These are phyloP conservation scores for Talaromyces islandicus DNA, from an alignment of 2,329 filamentous ascomycete genomes.

Conservation along the genomic window DNA sequence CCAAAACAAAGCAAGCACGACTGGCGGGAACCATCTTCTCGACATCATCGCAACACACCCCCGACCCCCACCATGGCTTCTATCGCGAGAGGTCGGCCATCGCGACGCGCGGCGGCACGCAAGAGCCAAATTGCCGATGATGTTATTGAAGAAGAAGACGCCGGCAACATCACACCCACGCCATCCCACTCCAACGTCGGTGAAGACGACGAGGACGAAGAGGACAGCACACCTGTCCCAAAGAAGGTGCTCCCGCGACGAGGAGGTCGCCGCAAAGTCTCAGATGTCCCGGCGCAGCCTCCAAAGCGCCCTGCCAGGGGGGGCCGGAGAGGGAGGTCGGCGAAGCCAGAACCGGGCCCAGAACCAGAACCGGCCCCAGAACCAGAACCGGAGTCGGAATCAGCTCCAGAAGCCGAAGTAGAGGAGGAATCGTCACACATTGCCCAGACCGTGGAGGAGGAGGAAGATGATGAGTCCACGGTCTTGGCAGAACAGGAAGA, in stretches of 20 bases:
- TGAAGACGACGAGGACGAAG: slow-evolving; percentile 59
- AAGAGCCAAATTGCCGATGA: slow-evolving; percentile 71
- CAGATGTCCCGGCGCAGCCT: slow-evolving; percentile 41
- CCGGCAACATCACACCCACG: slow-evolving; percentile 42
- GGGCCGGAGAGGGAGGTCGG: slow-evolving; percentile 2
- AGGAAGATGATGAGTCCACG: slow-evolving; percentile 18
- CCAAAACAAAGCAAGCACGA: slow-evolving; percentile 15
- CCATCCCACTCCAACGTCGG: slow-evolving; percentile 44
- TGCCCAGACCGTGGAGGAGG: slow-evolving; percentile 32
- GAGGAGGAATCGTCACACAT: slow-evolving; percentile 57
- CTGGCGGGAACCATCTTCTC: slow-evolving; percentile 12
- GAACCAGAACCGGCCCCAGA: not conserved
- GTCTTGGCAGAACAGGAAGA: slow-evolving; percentile 37
- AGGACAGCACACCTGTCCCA: slow-evolving; percentile 74
- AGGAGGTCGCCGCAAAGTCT: slow-evolving; percentile 50
- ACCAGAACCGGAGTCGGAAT: slow-evolving; percentile 22
- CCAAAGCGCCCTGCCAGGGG: slow-evolving; percentile 6
- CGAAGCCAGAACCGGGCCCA: slow-evolving; percentile 1
- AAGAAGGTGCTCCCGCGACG: slow-evolving; percentile 53
- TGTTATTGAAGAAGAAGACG: slow-evolving; percentile 66
- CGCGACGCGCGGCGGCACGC: slow-evolving; percentile 57
- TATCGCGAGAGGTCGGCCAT: slow-evolving; percentile 46
- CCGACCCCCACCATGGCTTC: slow-evolving; percentile 28
- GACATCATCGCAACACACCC: slow-evolving; percentile 17
- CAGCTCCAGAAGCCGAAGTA: slow-evolving; percentile 42